Conservation (phyloP, 331 rosid species). For the Erythrophleum ivorense region DNA sequence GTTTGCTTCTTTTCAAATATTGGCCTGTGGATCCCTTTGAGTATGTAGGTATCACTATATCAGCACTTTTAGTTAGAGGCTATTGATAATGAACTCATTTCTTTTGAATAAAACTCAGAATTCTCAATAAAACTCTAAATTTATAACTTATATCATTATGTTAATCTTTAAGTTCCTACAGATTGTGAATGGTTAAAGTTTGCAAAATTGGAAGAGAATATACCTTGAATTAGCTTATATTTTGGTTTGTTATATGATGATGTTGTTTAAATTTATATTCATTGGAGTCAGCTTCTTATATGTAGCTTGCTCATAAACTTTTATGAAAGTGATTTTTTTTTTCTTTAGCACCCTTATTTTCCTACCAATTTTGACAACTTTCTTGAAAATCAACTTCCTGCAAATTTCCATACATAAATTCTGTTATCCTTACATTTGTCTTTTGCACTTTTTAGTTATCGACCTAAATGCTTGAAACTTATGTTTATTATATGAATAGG, state of each 20-base stretch:
- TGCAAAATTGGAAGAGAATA: not conserved
- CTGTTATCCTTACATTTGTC: slow-evolving; percentile 9
- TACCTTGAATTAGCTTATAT: not conserved
- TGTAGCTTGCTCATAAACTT: not conserved
- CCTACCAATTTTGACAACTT: slow-evolving; percentile 9
- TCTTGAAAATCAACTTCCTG: not conserved
- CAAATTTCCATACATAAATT: not conserved
- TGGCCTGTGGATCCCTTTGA: not conserved
- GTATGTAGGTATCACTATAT: slow-evolving; percentile 2
- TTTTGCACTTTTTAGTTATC: slow-evolving; percentile 21
- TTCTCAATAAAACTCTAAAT: not conserved
- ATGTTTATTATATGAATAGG: slow-evolving; percentile 50
- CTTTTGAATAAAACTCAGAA: slow-evolving; percentile 10
- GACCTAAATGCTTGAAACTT: slow-evolving; percentile 12
- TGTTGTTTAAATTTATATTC: not conserved
- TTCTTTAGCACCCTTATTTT: not conserved
- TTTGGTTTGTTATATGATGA: slow-evolving; percentile 10
- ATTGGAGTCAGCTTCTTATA: not conserved
- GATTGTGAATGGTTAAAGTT: not conserved
- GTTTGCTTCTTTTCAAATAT: slow-evolving; percentile 47
- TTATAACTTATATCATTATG: not conserved
- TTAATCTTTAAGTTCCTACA: not conserved
- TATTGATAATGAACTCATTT: slow-evolving; percentile 10
- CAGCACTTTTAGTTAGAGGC: slow-evolving; percentile 9
- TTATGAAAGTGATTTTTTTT: too few species aligned